These are phyloP conservation scores for Schwanniomyces pseudopolymorphus DNA, from an alignment of 805 yeast species.

Conservation along the genomic window DNA sequence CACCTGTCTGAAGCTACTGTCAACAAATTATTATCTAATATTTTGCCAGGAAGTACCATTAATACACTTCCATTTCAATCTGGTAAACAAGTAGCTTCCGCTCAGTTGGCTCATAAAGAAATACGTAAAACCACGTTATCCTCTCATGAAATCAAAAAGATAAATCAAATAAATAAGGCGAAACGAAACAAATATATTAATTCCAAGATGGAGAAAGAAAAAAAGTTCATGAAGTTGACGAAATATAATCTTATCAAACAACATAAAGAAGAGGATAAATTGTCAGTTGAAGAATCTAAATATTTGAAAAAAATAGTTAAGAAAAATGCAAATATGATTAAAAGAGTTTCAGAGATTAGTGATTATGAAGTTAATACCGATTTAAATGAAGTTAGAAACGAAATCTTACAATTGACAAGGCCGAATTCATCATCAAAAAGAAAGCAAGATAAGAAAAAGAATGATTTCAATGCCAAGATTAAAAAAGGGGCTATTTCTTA, in stretches of 20 bases:
- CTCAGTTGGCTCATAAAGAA: slow-evolving; percentile 19
- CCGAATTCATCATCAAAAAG: slow-evolving; percentile 18
- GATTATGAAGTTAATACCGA: slow-evolving; percentile 30
- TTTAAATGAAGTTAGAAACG: slow-evolving; percentile 25
- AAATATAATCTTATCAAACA: slow-evolving; percentile 40
- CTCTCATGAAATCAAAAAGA: slow-evolving; percentile 16
- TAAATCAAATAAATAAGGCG: slow-evolving; percentile 17
- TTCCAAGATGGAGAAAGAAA: slow-evolving; percentile 26
- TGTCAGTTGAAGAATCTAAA: slow-evolving; percentile 34
- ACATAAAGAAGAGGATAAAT: slow-evolving; percentile 20
- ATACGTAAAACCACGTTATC: slow-evolving; percentile 10
- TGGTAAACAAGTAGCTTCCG: slow-evolving; percentile 10
- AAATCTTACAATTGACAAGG: slow-evolving; percentile 22
- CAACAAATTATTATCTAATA: slow-evolving; percentile 29
- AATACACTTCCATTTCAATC: background rate
- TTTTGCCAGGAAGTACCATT: slow-evolving; percentile 10
- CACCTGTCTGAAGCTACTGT: slow-evolving; percentile 40
- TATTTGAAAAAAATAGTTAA: slow-evolving; percentile 38
- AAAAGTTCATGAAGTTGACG: slow-evolving; percentile 33
- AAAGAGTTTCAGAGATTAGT: slow-evolving; percentile 28
- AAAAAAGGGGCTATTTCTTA: slow-evolving; percentile 43
- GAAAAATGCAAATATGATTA: slow-evolving; percentile 33
- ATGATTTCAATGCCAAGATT: slow-evolving; percentile 37
- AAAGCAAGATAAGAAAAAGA: slow-evolving; percentile 19
- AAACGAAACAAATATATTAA: slow-evolving; percentile 25